phyloP scores from a whole-genome alignment of 805 yeast species.

The Saccharomycopsis amapae region DNA sequence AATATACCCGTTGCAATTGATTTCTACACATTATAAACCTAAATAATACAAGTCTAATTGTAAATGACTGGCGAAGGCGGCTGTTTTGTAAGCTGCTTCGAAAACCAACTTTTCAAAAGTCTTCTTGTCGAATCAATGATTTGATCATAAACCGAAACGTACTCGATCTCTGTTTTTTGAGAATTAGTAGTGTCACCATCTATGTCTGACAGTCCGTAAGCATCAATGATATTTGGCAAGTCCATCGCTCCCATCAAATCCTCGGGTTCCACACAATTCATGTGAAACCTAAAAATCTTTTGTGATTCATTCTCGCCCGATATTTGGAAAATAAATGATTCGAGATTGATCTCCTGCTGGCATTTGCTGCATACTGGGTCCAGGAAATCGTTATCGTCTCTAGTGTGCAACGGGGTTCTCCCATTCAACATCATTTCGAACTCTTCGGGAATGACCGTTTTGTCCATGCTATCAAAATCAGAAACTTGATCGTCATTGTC shows the following conservation, averaged over 20 bases:
- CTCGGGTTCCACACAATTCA: slow-evolving; percentile 2
- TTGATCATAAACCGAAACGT: slow-evolving; percentile 10
- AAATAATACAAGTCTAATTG: too few species aligned
- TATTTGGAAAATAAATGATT: slow-evolving; percentile 6
- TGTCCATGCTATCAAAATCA: too few species aligned
- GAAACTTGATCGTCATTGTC: too few species aligned
- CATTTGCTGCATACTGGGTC: slow-evolving; percentile 10
- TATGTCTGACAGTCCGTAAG: slow-evolving; percentile 1
- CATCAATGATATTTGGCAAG: slow-evolving; percentile 5
- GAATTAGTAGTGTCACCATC: not conserved
- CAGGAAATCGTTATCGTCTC: not conserved
- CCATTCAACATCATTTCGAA: not conserved
- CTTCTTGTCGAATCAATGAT: slow-evolving; percentile 4
- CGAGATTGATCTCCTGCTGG: slow-evolving; percentile 5
- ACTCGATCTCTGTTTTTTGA: not conserved
- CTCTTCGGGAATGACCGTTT: not conserved
- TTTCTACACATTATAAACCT: too few species aligned
- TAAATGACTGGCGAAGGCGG: not conserved
- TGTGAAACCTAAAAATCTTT: slow-evolving; percentile 6
- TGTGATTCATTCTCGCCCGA: not conserved
- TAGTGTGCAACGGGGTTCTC: not conserved
- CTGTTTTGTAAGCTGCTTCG: not conserved
- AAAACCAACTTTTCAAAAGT: slow-evolving; percentile 5
- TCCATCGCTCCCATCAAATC: not conserved
- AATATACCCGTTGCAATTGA: too few species aligned